Evolutionary conservation across 2,329 filamentous ascomycete genomes (phyloP).

Genomic region (Epichloe sylvatica): DNA sequence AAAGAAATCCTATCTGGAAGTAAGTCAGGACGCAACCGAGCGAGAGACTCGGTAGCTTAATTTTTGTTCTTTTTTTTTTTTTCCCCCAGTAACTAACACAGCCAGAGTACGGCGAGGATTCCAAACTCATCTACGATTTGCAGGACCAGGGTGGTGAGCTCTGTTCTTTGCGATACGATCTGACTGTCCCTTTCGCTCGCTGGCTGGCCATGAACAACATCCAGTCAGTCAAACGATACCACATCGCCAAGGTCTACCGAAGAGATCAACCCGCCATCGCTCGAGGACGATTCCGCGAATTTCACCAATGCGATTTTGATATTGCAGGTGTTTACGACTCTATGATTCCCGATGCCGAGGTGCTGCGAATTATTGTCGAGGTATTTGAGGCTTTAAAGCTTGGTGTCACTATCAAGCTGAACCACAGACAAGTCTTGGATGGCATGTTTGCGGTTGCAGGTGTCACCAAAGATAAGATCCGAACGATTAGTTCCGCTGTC

Average conservation of each 20-base stretch:
- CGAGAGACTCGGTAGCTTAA: not conserved
- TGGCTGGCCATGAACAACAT: constrained; percentile 88
- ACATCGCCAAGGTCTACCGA: constrained; percentile 73
- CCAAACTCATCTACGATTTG: constrained; percentile 80
- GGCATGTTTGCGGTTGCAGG: constrained; percentile 86
- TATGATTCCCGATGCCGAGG: constrained; percentile 87
- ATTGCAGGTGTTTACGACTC: constrained; percentile 78
- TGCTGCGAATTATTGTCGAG: constrained; percentile 70
- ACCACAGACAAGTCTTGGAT: constrained; percentile 88
- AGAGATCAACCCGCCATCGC: constrained; percentile 49
- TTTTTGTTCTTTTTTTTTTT: not conserved
- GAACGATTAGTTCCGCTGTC: constrained; percentile 80
- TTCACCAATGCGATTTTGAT: constrained; percentile 96
- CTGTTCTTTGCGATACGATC: constrained; percentile 64
- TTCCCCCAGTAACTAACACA: not conserved
- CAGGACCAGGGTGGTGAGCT: constrained; percentile 74
- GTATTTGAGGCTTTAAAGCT: constrained; percentile 68
- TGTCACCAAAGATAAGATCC: constrained; percentile 73
- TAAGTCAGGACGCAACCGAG: not conserved
- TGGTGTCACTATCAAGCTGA: constrained; percentile 77
- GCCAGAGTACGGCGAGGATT: constrained; percentile 71
- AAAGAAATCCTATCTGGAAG: constrained; percentile 72
- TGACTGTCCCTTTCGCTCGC: constrained; percentile 81
- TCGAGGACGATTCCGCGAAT: constrained; percentile 87
- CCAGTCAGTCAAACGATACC: constrained; percentile 80